phyloP scores from a whole-genome alignment of 1,284 basidiomycete species.

The Porogramme epimiltina region DNA sequence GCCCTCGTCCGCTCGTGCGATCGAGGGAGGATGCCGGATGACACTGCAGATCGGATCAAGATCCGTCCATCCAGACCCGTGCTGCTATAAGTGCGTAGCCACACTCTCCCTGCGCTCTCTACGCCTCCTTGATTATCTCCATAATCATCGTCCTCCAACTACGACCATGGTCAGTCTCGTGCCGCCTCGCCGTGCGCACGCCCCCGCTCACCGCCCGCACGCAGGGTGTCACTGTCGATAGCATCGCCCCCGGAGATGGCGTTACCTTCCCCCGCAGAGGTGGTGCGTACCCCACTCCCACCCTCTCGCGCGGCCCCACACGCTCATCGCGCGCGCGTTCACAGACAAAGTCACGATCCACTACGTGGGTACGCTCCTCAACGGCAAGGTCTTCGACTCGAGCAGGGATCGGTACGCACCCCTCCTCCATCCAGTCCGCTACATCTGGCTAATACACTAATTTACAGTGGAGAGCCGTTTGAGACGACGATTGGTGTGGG shows the following conservation, averaged over 20 bases:
- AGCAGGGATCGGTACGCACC: conserved; percentile 58
- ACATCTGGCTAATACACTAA: not conserved
- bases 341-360: conserved; percentile 64
- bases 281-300: conserved; percentile 38
- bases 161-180: conserved; percentile 31
- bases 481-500: conserved; percentile 77
- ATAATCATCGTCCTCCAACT: conserved; percentile 34
- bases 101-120: conserved; percentile 29
- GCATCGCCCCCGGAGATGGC: conserved; percentile 46
- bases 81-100: conserved; percentile 51
- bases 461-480: conserved; percentile 59
- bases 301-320: conserved; percentile 6
- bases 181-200: conserved; percentile 4
- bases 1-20: conserved; percentile 20
- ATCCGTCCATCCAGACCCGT: conserved; percentile 64
- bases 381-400: conserved; percentile 72
- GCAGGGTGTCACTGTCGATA: conserved; percentile 48
- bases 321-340: not conserved
- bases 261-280: conserved; percentile 46
- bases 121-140: conserved; percentile 38
- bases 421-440: not conserved
- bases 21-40: conserved; percentile 32
- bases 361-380: conserved; percentile 67
- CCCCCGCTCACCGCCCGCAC: conserved; percentile 3
- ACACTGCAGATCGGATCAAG: conserved; percentile 60